These are phyloP conservation scores for Salvia sclarea DNA, from an alignment of 305 asterid genomes.

Conservation along the genomic window DNA sequence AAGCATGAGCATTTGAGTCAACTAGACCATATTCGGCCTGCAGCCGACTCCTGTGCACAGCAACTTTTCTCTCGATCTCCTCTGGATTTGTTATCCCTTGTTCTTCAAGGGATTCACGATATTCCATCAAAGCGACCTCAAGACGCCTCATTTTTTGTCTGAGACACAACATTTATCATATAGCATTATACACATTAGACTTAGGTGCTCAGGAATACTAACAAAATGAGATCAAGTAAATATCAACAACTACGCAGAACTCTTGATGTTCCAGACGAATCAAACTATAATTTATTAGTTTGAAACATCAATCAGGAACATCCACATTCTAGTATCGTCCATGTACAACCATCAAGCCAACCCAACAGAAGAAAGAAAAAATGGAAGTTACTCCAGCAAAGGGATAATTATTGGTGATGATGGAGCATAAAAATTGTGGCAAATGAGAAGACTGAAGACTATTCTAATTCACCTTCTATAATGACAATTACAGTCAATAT, in stretches of 20 bases:
- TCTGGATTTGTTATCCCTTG: slow-evolving; percentile 58
- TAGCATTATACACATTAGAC: slow-evolving; percentile 26
- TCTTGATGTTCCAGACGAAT: slow-evolving; percentile 11
- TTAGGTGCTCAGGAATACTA: not conserved
- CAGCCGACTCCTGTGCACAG: slow-evolving; percentile 59
- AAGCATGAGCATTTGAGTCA: slow-evolving; percentile 55
- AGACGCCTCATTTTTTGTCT: slow-evolving; percentile 86
- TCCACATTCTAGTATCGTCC: not conserved
- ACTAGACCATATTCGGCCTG: slow-evolving; percentile 70
- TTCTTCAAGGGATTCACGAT: slow-evolving; percentile 92
- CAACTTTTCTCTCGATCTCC: slow-evolving; percentile 83
- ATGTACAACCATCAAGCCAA: not conserved
- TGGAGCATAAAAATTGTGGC: not conserved
- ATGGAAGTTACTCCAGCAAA: not conserved
- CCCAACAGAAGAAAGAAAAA: not conserved
- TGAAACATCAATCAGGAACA: not conserved
- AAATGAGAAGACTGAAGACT: not conserved
- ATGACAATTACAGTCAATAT: slow-evolving; percentile 14
- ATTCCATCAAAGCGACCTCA: slow-evolving; percentile 87
- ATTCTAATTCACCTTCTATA: not conserved
- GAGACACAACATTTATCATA: slow-evolving; percentile 34
- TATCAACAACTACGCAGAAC: not conserved
- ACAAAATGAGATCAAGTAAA: slow-evolving; percentile 8
- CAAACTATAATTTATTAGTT: slow-evolving; percentile 15
- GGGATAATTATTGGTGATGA: not conserved